Conservation (phyloP, 208 protist genomes). For the Chromosphaera perkinsii region DNA sequence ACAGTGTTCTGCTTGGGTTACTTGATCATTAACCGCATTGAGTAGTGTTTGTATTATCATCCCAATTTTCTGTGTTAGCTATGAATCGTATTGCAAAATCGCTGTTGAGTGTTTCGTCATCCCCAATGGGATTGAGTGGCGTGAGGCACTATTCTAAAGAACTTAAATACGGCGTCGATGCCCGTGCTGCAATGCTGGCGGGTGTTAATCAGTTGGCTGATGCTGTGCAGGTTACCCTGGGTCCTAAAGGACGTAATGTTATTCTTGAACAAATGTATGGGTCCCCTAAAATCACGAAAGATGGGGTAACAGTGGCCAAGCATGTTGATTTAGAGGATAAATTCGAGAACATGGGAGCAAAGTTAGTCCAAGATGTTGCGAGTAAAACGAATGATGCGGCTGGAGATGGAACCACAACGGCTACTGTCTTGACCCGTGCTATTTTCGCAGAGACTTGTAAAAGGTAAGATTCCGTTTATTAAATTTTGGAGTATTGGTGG, state of each 20-base stretch:
- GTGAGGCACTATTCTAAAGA: conserved; percentile 69
- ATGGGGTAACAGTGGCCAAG: conserved; percentile 99
- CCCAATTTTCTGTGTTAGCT: no score
- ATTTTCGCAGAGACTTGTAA: conserved; percentile 95
- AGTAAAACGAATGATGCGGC: conserved; percentile 94
- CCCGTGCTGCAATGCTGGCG: conserved; percentile 76
- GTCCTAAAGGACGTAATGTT: conserved; percentile 96
- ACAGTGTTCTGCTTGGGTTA: no score
- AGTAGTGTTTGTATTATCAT: no score
- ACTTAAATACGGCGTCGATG: conserved; percentile 88
- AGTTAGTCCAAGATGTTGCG: conserved; percentile 78
- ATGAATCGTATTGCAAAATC: no score
- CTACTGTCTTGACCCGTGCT: conserved; percentile 93
- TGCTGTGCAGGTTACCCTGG: conserved; percentile 93
- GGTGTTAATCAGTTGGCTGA: conserved; percentile 92
- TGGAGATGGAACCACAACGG: conserved; percentile 98
- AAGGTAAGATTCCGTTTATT: no score
- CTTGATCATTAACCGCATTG: no score
- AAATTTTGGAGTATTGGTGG: no score
- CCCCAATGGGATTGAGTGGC: not conserved
- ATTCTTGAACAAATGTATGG: conserved; percentile 96
- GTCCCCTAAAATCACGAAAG: conserved; percentile 98
- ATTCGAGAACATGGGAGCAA: conserved; percentile 96
- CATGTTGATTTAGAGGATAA: conserved; percentile 90
- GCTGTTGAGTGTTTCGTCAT: not conserved